A percentile compares a stretch with the other conserved stretches of the same genome.
These are phyloP conservation scores for Lactarius deliciosus DNA, from an alignment of 768 basidiomycete genomes.

Conservation along the genomic window DNA sequence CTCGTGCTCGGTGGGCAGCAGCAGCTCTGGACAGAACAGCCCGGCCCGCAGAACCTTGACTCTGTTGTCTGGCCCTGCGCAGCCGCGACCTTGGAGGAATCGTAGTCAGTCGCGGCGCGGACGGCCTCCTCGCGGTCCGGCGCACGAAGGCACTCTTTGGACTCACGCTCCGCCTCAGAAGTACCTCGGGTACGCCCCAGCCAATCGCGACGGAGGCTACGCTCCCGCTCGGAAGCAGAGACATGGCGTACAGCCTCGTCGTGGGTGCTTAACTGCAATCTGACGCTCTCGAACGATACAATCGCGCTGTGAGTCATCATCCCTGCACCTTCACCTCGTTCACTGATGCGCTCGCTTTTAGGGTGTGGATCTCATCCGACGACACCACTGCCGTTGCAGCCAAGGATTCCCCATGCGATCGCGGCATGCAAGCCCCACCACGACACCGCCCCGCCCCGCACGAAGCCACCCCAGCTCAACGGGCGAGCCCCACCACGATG, in stretches of 20 bases:
- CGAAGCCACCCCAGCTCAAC: too few species aligned
- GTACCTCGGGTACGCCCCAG: neutral
- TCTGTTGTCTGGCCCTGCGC: conserved; percentile 70
- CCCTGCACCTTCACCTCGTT: too few species aligned
- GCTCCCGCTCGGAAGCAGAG: conserved; percentile 37
- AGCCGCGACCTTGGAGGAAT: conserved; percentile 64
- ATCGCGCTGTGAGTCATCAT: conserved; percentile 3
- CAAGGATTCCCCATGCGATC: conserved; percentile 57
- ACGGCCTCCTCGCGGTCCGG: conserved; percentile 42
- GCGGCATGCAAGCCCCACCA: too few species aligned
- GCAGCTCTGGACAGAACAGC: conserved; percentile 69
- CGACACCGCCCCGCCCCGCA: too few species aligned
- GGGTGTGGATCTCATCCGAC: conserved; percentile 17
- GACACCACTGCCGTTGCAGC: conserved; percentile 59
- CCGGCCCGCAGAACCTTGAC: conserved; percentile 66
- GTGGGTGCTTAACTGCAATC: too few species aligned
- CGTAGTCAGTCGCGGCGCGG: conserved; percentile 57
- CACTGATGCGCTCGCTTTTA: too few species aligned
- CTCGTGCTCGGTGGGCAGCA: conserved; percentile 41
- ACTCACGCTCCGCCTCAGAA: conserved; percentile 40
- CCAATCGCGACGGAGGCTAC: conserved; percentile 40
- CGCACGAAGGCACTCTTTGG: conserved; percentile 44
- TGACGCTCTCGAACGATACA: conserved; percentile 12
- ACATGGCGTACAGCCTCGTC: too few species aligned
- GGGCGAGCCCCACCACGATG: too few species aligned